Base-by-base conservation (phyloP, 129 eudicot genomes). In the Flaveria ramosissima region DNA sequence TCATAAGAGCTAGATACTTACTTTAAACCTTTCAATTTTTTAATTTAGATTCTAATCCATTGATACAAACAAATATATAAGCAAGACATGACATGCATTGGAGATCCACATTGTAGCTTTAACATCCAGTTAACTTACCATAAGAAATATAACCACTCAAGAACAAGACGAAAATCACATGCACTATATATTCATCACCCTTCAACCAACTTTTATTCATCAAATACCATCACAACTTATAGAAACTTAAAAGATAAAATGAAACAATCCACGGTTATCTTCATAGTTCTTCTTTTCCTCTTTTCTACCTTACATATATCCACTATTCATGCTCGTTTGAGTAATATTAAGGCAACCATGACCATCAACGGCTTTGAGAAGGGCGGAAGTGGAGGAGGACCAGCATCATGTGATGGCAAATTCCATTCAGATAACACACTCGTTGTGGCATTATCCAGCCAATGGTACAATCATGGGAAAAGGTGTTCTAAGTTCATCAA, bases 391-490 rank as follows among this genome's bases (percentile, higher is more conserved):
- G 89, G 92, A 3, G 87, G 87, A 1, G 85, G 81, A 16, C 86
- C 89, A 6, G 71, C 88, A 19, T 78, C 72, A 46, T 88, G 89
- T 68, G 85, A 88, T n/a, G 51, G 64, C 8, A 13, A 74, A 56
- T 83, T 26, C 77, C 85, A 81, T 24, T 81, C 87, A 3, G 80
- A 80, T 3, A 61, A 77, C 77, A 67, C 56, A 0, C 81, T 75
- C 6, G 76, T 84, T 16, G 92, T 84, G 74, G 85, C 92, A 27
- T 45, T 87, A 53, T 88, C 89, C 24, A 83, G 76, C 20, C 84
- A 74, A 27, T 82, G 87, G 86, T 88, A 75, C 68, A 77, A 71
- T 19, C 66, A 71, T 3, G 82, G 85, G 42, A 21, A 56, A 32
- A 65, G 87, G 60, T 88, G 89, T 59, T 43, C 27, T 16, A 77